Evolutionary conservation across 768 basidiomycete genomes (phyloP), one percentile per base, ranked within the genome.

Genomic region (Zangia roseola): DNA sequence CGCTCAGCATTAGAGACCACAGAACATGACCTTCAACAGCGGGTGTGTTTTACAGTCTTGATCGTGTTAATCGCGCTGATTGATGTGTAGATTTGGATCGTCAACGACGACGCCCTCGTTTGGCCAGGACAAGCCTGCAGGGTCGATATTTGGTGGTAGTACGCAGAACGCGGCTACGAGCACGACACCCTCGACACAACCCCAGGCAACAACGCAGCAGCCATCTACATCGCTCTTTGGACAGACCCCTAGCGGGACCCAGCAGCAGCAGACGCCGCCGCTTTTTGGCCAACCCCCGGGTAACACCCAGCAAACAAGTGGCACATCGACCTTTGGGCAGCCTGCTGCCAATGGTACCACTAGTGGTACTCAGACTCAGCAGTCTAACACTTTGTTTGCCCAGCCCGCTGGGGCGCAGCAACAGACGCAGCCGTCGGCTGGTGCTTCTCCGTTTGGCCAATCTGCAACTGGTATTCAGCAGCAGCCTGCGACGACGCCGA

Each of bases 31-130:
- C 35, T 64, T 62, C 33, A n/a, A n/a, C n/a, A 16, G 44, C 31
- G 56, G 58, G 63, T 63, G 14, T 7, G 60, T 53, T 31, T 46
- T 13, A 4, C 10, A 12, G n/a, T 50, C 28, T 16, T 23, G 9
- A 10, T 45, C 19, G 41, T 5, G 4, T 42, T 13, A 13, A 21
- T 44, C 21, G 25, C 5, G 44, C 51, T 59, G 38, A 65, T 33
- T 3, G 47, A 17, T 21, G 8, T 25, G 17, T 47, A 64, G 63
- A 28, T 53, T 75, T 17, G 70, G 72, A 23, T 77, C 78, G 61
- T 70, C 75, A 21, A 56, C 72, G 36, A 72, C 74, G 52, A 65
- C 73, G 28, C 56, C 69, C 33, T 54, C 65, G 30, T 70, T 72
- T 41, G 60, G 71, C 10, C 62, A 64, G 49, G 43, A 61, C 30